These are phyloP conservation scores for Scytalidium sp. DNA, from an alignment of 2,329 filamentous ascomycete species.

Conservation along the genomic window DNA sequence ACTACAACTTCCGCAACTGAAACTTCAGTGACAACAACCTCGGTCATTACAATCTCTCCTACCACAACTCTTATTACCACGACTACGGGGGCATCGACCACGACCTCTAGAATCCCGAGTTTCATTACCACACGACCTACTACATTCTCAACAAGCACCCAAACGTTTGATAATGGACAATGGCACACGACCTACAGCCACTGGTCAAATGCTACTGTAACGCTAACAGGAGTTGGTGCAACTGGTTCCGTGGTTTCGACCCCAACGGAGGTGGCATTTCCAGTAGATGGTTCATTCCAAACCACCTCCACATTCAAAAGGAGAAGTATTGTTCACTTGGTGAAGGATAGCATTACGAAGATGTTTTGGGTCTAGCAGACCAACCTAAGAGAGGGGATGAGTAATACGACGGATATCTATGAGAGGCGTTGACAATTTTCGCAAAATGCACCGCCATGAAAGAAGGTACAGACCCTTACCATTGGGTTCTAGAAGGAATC, in stretches of 20 bases:
- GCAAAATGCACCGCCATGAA: neutral
- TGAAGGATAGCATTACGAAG: no score
- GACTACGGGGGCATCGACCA: neutral
- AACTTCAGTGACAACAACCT: constrained; percentile 7
- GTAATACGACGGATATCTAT: no score
- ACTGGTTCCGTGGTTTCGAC: neutral
- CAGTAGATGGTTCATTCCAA: neutral
- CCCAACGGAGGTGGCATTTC: neutral
- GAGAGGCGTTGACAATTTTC: neutral
- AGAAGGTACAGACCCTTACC: neutral
- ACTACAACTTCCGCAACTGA: constrained; percentile 12
- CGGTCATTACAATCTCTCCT: neutral
- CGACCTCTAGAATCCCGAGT: neutral
- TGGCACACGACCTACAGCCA: constrained; percentile 25
- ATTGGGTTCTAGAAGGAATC: constrained; percentile 6
- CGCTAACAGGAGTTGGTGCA: neutral
- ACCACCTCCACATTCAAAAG: neutral
- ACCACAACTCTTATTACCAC: neutral
- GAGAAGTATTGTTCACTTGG: neutral
- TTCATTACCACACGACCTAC: neutral
- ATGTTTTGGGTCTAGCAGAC: no score
- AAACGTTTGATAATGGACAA: constrained; percentile 23
- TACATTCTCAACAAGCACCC: neutral
- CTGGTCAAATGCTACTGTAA: constrained; percentile 5
- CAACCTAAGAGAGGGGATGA: no score